Base-by-base conservation (phyloP, 139 green algal species). In the Pseudopediastrum boryanum region DNA sequence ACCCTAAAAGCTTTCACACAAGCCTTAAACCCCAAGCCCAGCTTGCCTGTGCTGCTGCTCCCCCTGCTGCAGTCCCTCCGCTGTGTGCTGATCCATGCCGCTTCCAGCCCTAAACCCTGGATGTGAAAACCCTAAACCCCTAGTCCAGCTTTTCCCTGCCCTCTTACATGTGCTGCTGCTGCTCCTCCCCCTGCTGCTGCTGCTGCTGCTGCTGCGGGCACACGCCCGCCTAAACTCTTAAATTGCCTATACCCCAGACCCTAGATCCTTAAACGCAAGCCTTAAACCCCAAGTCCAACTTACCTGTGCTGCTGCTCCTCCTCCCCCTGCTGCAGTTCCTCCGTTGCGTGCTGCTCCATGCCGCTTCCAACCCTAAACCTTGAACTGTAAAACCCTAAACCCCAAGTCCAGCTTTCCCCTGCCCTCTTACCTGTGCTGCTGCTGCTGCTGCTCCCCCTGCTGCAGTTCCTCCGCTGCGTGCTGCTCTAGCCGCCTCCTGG, bases 401-500 rank as follows among this genome's bases (percentile, higher is more conserved):
- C 21, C 21, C 16, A 58, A 23, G 41, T 10, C 64, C n/a, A 38
- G 29, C 41, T 38, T n/a, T 33, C 9, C 43, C 27, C 21, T n/a
- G n/a, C 43, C 52, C 66, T 62, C 27, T 27, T 59, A 56, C 44
- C 51, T 33, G 39, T 7, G n/a, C 44, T 48, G 13, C 50, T 54
- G 33, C 52, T 81, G 75, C 80, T 56, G 70, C 85, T 58, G 39
- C 54, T 19, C 48, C 21, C 13, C 70, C 38, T 16, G 0, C 51
- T 9, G 71, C 77, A n/a, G n/a, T 48, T 77, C 64, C 43, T 74
- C 79, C 74, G 12, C 65, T 43, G 33, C 80, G 52, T 4, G 59
- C 71, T 23, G 59, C 42, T 2, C 87, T 44, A 9, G 79, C 74
- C 59, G 74, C 48, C n/a, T 75, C 77, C 64, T 94, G 85, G 69